phyloP scores from a whole-genome alignment of 208 protist species.

The Trypanosoma congolense region DNA sequence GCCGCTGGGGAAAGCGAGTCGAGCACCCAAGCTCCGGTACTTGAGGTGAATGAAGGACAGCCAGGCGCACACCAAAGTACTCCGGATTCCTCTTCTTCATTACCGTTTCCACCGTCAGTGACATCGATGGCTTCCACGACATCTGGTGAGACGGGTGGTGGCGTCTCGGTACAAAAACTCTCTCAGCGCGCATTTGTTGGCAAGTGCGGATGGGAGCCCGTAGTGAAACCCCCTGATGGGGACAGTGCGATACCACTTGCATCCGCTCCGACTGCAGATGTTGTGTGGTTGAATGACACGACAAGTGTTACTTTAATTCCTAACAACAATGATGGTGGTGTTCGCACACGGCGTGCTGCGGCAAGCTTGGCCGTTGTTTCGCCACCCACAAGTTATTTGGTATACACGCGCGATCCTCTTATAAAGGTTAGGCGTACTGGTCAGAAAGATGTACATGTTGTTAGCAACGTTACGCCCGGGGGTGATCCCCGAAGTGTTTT shows the following conservation, averaged over 20 bases:
- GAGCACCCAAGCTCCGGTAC: too few relatives aligned
- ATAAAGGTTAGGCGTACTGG: constrained; percentile 6
- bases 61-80: too few relatives aligned
- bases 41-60: too few relatives aligned
- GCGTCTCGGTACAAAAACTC: neutral
- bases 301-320: constrained; percentile 17
- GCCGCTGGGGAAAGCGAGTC: too few relatives aligned
- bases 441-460: constrained; percentile 17
- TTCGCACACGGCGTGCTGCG: constrained; percentile 12
- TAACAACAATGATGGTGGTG: constrained; percentile 10
- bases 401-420: constrained; percentile 18
- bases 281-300: constrained; percentile 20
- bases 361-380: constrained; percentile 14
- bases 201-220: constrained; percentile 23
- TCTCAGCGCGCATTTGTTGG: constrained; percentile 17
- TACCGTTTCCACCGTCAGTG: too few relatives aligned
- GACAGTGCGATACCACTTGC: neutral
- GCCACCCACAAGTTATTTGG: constrained; percentile 14
- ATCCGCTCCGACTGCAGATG: constrained; percentile 8
- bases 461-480: constrained; percentile 10
- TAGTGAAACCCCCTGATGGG: constrained; percentile 13
- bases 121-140: neutral
- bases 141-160: neutral
- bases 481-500: constrained; percentile 10
- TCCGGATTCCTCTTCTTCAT: too few relatives aligned